Conservation (phyloP, 176 grass and related monocot species). For the Saccharum spontaneum region DNA sequence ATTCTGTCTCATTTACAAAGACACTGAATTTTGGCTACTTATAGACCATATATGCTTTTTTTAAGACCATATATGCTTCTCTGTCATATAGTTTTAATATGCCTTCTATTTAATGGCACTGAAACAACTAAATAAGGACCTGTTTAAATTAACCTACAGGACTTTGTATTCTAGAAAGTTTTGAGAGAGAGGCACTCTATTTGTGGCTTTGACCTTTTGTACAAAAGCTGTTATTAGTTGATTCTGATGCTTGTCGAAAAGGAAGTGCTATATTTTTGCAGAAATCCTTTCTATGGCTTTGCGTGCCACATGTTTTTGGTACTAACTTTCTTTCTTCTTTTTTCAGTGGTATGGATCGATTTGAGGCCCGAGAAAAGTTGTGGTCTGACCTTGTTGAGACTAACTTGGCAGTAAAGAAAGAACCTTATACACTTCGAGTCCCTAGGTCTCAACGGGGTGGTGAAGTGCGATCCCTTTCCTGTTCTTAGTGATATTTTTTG, state of each 20-base stretch:
- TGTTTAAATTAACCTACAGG: neutral
- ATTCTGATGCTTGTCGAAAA: neutral
- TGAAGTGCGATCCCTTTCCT: conserved; percentile 74
- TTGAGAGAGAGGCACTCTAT: neutral
- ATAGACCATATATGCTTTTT: conserved; percentile 9
- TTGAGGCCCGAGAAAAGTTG: conserved; percentile 88
- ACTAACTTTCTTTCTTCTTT: conserved; percentile 30
- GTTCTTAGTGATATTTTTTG: conserved; percentile 26
- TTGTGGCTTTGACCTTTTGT: neutral
- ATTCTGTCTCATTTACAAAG: neutral
- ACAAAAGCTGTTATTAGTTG: conserved; percentile 7
- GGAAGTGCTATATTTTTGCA: neutral
- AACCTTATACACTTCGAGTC: conserved; percentile 86
- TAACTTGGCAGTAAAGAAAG: conserved; percentile 86
- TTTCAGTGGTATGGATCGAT: conserved; percentile 88
- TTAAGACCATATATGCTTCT: too few species aligned
- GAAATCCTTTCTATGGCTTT: conserved; percentile 21
- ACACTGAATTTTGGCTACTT: conserved; percentile 2
- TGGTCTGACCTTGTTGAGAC: conserved; percentile 96
- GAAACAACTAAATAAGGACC: neutral
- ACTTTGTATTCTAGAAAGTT: conserved; percentile 17
- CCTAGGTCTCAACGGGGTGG: conserved; percentile 96
- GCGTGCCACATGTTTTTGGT: conserved; percentile 16
- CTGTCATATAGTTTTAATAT: neutral
- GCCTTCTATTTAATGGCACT: conserved; percentile 2